A percentile compares a stretch with the other conserved stretches of the same genome.
These are phyloP conservation scores for Corylus americana DNA, from an alignment of 306 rosid species.

Conservation along the genomic window DNA sequence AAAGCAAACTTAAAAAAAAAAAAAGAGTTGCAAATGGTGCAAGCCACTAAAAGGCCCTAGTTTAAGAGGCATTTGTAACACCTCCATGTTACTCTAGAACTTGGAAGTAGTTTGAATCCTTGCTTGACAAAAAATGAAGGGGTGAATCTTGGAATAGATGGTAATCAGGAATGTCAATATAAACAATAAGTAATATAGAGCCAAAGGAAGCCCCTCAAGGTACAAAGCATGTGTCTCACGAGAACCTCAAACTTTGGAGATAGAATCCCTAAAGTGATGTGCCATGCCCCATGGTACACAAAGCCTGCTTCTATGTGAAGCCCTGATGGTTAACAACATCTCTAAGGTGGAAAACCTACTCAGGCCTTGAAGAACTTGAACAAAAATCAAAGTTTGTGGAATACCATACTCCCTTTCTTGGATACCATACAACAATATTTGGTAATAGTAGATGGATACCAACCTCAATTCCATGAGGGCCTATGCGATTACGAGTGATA, in stretches of 20 bases:
- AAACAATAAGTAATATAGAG: not conserved
- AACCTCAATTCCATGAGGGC: constrained; percentile 91
- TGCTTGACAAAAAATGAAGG: not conserved
- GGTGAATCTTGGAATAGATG: not conserved
- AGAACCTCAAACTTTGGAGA: not conserved
- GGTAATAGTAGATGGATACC: constrained; percentile 29
- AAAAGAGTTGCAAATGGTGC: not conserved
- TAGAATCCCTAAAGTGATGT: not conserved
- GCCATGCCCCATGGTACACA: not conserved
- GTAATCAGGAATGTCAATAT: not conserved
- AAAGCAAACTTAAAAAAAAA: too few relatives aligned
- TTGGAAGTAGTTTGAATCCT: not conserved
- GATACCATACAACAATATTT: not conserved
- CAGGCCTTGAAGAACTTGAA: not conserved
- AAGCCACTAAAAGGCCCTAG: not conserved
- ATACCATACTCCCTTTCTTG: not conserved
- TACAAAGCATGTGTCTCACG: not conserved
- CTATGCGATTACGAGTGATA: constrained; percentile 75
- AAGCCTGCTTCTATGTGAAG: not conserved
- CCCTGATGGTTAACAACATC: not conserved
- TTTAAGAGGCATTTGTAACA: not conserved
- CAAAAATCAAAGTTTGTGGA: not conserved
- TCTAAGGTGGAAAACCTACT: not conserved
- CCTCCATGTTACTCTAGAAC: not conserved
- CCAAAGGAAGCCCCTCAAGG: not conserved